Conservation (phyloP, 1,139 yeast species). For the Kluyveromyces marxianus region DNA sequence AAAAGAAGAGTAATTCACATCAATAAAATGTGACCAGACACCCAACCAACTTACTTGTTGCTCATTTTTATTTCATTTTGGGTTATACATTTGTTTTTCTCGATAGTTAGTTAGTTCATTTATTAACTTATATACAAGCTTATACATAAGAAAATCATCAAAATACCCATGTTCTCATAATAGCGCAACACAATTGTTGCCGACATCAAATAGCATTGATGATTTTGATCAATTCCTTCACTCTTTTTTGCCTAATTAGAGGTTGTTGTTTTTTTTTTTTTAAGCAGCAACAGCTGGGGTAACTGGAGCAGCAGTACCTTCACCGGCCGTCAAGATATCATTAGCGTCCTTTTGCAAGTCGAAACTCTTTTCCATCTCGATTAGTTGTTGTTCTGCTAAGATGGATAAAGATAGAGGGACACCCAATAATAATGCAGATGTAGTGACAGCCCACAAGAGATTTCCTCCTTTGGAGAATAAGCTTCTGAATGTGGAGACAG, state of each 20-base stretch:
- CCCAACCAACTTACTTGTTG: no score
- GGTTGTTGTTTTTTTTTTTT: background rate
- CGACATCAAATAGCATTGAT: no score
- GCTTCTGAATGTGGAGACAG: constrained; percentile 37
- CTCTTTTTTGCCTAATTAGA: background rate
- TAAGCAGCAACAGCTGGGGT: constrained; percentile 1
- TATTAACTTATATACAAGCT: constrained; percentile 5
- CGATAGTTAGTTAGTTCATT: constrained; percentile 19
- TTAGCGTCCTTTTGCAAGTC: constrained; percentile 79
- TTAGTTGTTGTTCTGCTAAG: constrained; percentile 84
- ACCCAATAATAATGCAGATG: constrained; percentile 80
- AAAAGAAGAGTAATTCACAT: constrained; percentile 15
- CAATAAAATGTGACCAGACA: background rate
- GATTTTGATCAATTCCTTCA: background rate
- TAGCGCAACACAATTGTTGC: no score
- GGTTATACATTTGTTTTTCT: background rate
- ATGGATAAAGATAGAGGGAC: constrained; percentile 89
- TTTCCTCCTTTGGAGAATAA: constrained; percentile 59
- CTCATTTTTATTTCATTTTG: no score
- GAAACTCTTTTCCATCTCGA: constrained; percentile 91
- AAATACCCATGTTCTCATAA: background rate
- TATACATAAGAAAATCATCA: constrained; percentile 5
- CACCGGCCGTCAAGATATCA: constrained; percentile 74
- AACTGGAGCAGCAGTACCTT: constrained; percentile 36
- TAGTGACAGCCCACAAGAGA: constrained; percentile 76